A percentile compares a stretch with the other conserved stretches of the same genome.
Conservation (phyloP, 2,329 filamentous ascomycete genomes). For the Cercospora nicotianae region DNA sequence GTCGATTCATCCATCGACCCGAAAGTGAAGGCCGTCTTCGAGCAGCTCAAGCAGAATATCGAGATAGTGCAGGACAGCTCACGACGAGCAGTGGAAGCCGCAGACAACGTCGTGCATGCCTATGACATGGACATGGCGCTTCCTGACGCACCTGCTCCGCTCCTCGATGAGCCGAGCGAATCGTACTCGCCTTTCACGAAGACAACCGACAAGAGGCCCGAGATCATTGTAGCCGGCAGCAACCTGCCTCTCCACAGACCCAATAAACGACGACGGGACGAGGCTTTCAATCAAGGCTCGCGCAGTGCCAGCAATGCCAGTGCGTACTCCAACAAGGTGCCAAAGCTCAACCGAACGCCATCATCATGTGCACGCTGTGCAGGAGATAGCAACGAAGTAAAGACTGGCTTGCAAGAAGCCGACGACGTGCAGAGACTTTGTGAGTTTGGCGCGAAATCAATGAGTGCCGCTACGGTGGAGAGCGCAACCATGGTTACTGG, state of each 20-base stretch:
- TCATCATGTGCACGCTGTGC: constrained; percentile 22
- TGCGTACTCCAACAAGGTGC: constrained; percentile 8
- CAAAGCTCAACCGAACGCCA: constrained; percentile 26
- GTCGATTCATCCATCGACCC: constrained; percentile 56
- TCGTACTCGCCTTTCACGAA: constrained; percentile 29
- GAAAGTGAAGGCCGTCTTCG: constrained; percentile 57
- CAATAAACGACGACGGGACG: constrained; percentile 48
- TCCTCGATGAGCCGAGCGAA: constrained; percentile 33
- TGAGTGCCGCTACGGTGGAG: constrained; percentile 16
- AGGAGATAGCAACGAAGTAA: constrained; percentile 22
- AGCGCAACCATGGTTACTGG: constrained; percentile 18
- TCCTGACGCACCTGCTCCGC: constrained; percentile 57
- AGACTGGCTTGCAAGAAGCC: constrained; percentile 34
- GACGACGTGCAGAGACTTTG: constrained; percentile 28
- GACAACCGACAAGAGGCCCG: constrained; percentile 41
- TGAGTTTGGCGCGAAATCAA: constrained; percentile 14
- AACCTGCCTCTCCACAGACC: constrained; percentile 43
- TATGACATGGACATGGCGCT: constrained; percentile 75
- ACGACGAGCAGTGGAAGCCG: constrained; percentile 68
- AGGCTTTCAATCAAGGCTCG: constrained; percentile 30
- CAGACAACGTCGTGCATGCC: constrained; percentile 73
- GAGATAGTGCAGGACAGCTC: constrained; percentile 73
- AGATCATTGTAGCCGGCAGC: constrained; percentile 47
- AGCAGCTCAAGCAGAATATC: constrained; percentile 66
- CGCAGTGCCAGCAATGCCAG: constrained; percentile 32